Evolutionary conservation across 2,329 filamentous ascomycete species (phyloP).

Genomic region (Colletotrichum sp.): DNA sequence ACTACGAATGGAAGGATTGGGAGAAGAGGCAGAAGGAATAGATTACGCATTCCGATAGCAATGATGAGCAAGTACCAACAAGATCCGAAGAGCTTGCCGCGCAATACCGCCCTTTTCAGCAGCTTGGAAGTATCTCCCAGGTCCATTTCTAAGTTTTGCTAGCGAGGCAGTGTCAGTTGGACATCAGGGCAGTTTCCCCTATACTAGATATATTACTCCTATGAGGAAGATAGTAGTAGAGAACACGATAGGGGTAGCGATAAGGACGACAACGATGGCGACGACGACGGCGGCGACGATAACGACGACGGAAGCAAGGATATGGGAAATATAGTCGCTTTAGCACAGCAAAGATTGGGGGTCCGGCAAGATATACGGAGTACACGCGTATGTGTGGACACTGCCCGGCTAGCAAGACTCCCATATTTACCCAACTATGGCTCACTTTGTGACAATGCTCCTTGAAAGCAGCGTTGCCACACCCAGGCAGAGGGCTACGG

Average conservation of each 20-base stretch:
- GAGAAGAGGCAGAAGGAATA: not conserved
- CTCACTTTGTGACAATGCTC: not conserved
- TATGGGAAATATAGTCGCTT: too few relatives aligned
- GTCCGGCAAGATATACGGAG: too few relatives aligned
- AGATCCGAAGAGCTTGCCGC: not conserved
- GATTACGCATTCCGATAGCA: not conserved
- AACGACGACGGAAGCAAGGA: too few relatives aligned
- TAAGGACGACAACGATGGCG: too few relatives aligned
- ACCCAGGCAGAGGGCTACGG: not conserved
- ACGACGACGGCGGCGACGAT: too few relatives aligned
- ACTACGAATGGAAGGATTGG: not conserved
- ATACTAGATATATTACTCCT: too few relatives aligned
- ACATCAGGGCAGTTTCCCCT: too few relatives aligned
- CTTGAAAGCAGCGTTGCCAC: not conserved
- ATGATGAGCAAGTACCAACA: not conserved
- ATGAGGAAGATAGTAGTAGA: too few relatives aligned
- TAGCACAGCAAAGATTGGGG: too few relatives aligned
- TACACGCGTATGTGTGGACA: too few relatives aligned
- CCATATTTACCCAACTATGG: not conserved
- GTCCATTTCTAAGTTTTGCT: not conserved
- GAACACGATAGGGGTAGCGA: too few relatives aligned
- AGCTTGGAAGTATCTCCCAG: not conserved
- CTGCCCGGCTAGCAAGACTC: not conserved
- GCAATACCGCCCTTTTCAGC: not conserved
- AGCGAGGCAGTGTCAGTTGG: not conserved